Evolutionary conservation across 2,329 filamentous ascomycete genomes (phyloP).

Genomic region (Pyricularia pennisetigena): DNA sequence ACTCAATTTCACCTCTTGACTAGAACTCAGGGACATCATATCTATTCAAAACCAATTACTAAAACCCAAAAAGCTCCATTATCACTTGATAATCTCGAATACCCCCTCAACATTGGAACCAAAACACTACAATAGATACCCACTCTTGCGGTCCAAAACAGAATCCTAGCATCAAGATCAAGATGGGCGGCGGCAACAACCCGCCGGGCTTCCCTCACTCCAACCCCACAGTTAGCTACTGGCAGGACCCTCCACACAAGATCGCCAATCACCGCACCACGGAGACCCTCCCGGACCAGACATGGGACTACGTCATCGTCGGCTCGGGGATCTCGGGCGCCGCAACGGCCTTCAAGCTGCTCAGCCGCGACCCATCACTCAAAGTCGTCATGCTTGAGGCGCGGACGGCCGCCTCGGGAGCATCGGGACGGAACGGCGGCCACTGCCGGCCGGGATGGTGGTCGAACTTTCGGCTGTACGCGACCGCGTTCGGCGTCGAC

Average conservation of each 20-base stretch:
- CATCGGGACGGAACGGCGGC: slow-evolving; percentile 21
- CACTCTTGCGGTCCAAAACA: neutral
- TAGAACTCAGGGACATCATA: too few relatives aligned
- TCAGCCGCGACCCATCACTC: slow-evolving; percentile 10
- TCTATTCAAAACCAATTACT: neutral
- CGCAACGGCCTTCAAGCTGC: slow-evolving; percentile 19
- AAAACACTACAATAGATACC: too few relatives aligned
- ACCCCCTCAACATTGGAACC: neutral
- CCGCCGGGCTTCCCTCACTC: slow-evolving; percentile 15
- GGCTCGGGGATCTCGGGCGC: slow-evolving; percentile 26
- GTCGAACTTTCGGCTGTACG: neutral
- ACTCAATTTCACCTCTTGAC: neutral
- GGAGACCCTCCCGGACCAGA: slow-evolving; percentile 1
- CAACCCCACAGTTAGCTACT: slow-evolving; percentile 24
- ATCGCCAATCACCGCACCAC: slow-evolving; percentile 11
- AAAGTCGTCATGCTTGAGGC: slow-evolving; percentile 18
- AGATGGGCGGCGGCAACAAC: slow-evolving; percentile 3
- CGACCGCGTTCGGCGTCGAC: neutral
- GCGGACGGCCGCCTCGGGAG: slow-evolving; percentile 16
- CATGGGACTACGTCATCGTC: slow-evolving; percentile 22
- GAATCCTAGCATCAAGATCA: neutral
- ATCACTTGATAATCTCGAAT: neutral
- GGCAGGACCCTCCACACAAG: slow-evolving; percentile 14
- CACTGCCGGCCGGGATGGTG: slow-evolving; percentile 8
- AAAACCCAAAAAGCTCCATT: neutral